These are phyloP conservation scores for Diplodia scrobiculata DNA, from an alignment of 2,329 filamentous ascomycete genomes.

Conservation along the genomic window DNA sequence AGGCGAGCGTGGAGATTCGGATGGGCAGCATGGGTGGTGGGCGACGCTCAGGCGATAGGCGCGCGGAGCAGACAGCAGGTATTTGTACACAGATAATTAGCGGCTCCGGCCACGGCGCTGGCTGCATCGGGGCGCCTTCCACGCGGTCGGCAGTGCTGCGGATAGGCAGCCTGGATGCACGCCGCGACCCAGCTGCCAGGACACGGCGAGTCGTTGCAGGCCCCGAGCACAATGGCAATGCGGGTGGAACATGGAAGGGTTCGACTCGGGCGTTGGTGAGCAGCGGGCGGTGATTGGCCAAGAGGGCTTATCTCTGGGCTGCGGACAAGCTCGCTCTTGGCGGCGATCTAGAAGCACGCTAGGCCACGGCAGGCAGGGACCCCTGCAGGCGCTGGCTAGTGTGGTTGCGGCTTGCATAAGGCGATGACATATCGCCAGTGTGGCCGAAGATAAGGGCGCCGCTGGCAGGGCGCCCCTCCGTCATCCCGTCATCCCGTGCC, in stretches of 20 bases:
- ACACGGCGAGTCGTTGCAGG: conserved; percentile 14
- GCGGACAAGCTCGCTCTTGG: conserved; percentile 11
- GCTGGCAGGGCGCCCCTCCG: conserved; percentile 12
- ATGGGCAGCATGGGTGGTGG: conserved; percentile 10
- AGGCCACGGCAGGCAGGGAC: conserved; percentile 14
- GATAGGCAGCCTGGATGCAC: conserved; percentile 8
- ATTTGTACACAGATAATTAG: conserved; percentile 21
- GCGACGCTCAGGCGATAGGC: conserved; percentile 14
- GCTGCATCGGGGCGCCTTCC: conserved; percentile 13
- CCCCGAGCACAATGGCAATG: background rate
- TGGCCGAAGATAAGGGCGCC: conserved; percentile 26
- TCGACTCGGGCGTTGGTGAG: background rate
- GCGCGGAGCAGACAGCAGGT: conserved; percentile 10
- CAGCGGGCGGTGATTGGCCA: conserved; percentile 16
- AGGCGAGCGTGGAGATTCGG: conserved; percentile 19
- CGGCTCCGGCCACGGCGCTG: background rate
- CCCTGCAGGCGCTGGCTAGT: conserved; percentile 16
- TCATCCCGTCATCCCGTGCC: conserved; percentile 28
- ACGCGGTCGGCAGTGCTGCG: background rate
- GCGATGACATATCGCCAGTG: conserved; percentile 26
- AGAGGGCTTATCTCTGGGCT: conserved; percentile 13
- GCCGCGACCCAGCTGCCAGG: conserved; percentile 5
- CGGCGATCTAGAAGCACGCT: conserved; percentile 21
- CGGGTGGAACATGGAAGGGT: background rate
- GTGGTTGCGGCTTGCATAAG: conserved; percentile 27